A percentile compares a stretch with the other conserved stretches of the same genome.
Evolutionary conservation across 2,329 filamentous ascomycete species (phyloP).

Genomic region (Emmonsia crescens): DNA sequence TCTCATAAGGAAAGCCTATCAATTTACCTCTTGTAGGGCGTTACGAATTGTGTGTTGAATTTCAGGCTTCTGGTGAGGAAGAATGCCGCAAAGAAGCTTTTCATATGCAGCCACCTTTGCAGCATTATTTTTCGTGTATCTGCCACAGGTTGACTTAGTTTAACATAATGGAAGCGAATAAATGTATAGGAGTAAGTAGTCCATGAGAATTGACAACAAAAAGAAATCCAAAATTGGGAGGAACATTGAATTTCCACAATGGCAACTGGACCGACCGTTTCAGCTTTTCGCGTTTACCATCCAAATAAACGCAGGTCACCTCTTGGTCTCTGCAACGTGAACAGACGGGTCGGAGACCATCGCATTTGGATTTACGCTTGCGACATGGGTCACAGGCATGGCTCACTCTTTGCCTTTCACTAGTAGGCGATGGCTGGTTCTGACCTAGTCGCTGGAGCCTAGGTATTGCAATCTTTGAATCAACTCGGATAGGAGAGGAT

Average conservation of each 20-base stretch:
- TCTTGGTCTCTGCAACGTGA: constrained; percentile 22
- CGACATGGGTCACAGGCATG: constrained; percentile 27
- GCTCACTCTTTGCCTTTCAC: constrained; percentile 14
- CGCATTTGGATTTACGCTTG: constrained; percentile 28
- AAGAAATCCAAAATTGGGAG: neutral
- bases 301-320: constrained; percentile 23
- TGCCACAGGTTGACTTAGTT: neutral
- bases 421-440: constrained; percentile 3
- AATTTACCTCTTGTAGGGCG: constrained; percentile 12
- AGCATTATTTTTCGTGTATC: constrained; percentile 13
- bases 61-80: constrained; percentile 9
- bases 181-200: neutral
- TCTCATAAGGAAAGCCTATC: neutral
- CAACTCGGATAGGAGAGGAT: constrained; percentile 4
- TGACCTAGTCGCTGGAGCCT: constrained; percentile 10
- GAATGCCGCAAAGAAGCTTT: constrained; percentile 11
- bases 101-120: constrained; percentile 14
- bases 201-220: neutral
- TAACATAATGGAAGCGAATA: neutral
- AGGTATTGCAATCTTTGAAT: constrained; percentile 15
- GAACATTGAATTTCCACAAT: constrained; percentile 4
- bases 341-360: constrained; percentile 24
- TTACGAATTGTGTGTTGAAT: constrained; percentile 13
- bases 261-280: constrained; percentile 10
- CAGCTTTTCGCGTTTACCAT: constrained; percentile 27